Evolutionary conservation across 140 eudicot genomes (phyloP).

Genomic region (Ambrosia hybrid): DNA sequence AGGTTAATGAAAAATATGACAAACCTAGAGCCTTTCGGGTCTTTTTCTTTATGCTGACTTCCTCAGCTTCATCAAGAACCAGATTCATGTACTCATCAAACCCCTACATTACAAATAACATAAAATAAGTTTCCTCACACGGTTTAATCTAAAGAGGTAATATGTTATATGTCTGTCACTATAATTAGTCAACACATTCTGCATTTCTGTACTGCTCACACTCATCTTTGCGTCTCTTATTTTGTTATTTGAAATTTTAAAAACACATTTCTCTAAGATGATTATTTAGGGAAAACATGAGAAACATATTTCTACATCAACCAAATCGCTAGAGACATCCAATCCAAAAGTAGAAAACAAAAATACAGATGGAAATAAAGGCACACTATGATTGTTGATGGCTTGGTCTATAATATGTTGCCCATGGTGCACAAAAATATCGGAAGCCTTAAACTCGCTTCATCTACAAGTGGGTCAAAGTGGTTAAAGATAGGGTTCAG

Average conservation of each 20-base stretch:
- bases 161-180: neutral
- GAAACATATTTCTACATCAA: constrained; percentile 1
- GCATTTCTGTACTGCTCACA: neutral
- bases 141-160: no score
- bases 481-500: neutral
- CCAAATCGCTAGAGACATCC: neutral
- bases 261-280: neutral
- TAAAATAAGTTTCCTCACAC: neutral
- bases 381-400: neutral
- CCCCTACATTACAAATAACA: constrained; percentile 46
- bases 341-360: neutral
- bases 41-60: constrained; percentile 82
- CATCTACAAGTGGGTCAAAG: neutral
- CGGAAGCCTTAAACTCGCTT: neutral
- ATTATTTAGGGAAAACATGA: neutral
- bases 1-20: constrained; percentile 4
- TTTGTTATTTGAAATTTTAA: neutral
- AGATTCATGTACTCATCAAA: constrained; percentile 97
- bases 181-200: neutral
- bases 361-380: neutral
- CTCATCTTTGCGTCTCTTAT: neutral
- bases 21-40: constrained; percentile 75
- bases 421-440: neutral
- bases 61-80: constrained; percentile 95
- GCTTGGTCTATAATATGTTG: neutral